phyloP scores from a whole-genome alignment of 805 yeast genomes.

The Isabelozyma heimii region DNA sequence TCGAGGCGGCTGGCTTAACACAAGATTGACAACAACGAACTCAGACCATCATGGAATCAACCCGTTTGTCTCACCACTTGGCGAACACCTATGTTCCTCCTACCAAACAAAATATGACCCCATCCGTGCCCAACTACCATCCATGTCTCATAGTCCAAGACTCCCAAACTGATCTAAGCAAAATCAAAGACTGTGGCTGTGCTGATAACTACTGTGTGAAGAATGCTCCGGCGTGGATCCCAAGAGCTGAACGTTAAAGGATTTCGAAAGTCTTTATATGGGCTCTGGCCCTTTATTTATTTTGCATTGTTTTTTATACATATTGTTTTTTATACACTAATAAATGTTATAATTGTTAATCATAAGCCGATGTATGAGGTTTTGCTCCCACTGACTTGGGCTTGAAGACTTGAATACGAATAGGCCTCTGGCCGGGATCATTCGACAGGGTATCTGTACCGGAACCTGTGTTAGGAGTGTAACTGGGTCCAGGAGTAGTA shows the following conservation, averaged over 20 bases:
- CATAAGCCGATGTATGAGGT: not conserved
- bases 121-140: slow-evolving; percentile 46
- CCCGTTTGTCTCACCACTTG: slow-evolving; percentile 32
- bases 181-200: slow-evolving; percentile 40
- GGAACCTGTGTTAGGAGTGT: too few relatives aligned
- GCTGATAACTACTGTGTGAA: slow-evolving; percentile 39
- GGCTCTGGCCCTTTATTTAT: not conserved
- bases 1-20: not conserved
- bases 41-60: slow-evolving; percentile 39
- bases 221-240: slow-evolving; percentile 40
- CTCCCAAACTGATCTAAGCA: slow-evolving; percentile 45
- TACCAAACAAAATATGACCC: slow-evolving; percentile 10
- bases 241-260: slow-evolving; percentile 17
- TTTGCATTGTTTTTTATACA: not conserved
- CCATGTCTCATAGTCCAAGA: slow-evolving; percentile 61
- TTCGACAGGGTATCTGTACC: not conserved
- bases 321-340: not conserved
- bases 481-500: too few relatives aligned
- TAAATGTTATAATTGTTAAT: not conserved
- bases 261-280: not conserved
- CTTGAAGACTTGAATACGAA: not conserved
- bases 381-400: not conserved
- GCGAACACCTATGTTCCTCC: slow-evolving; percentile 51
- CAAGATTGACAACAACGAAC: not conserved
- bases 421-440: not conserved